Evolutionary conservation across 2,329 filamentous ascomycete genomes (phyloP).

Genomic region (Fusarium coffeatum): DNA sequence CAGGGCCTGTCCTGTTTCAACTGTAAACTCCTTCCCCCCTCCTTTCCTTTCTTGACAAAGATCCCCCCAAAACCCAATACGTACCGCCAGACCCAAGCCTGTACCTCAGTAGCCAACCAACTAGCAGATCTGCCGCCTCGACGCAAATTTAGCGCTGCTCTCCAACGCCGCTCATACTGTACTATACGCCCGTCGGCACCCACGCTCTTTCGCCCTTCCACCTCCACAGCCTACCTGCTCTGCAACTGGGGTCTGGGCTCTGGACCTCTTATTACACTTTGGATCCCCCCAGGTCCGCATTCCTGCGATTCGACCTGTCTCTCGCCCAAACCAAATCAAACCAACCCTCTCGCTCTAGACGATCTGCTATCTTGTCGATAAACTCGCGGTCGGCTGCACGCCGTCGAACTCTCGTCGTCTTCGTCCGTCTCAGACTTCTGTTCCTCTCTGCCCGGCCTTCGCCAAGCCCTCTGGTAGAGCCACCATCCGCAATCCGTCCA

Average conservation of each 20-base stretch:
- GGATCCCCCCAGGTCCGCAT: conserved; percentile 39
- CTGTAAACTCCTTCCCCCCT: conserved; percentile 35
- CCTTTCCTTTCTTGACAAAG: conserved; percentile 29
- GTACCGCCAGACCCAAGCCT: conserved; percentile 25
- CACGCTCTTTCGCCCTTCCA: conserved; percentile 29
- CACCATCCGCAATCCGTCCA: conserved; percentile 40
- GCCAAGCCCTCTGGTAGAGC: conserved; percentile 37
- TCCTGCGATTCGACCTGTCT: conserved; percentile 36
- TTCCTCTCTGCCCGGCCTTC: conserved; percentile 18
- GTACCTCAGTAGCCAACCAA: conserved; percentile 26
- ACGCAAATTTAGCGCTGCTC: conserved; percentile 40
- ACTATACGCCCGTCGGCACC: conserved; percentile 25
- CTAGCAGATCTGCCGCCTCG: conserved; percentile 39
- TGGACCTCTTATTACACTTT: conserved; percentile 45
- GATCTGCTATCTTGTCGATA: conserved; percentile 29
- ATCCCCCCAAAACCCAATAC: conserved; percentile 35
- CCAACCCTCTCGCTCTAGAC: conserved; percentile 21
- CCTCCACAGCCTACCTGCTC: conserved; percentile 33
- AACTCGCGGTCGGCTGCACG: conserved; percentile 38
- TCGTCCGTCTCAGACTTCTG: conserved; percentile 10
- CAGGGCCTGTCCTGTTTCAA: conserved; percentile 27
- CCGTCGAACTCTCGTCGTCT: conserved; percentile 42
- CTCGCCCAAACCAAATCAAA: conserved; percentile 25
- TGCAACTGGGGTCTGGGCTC: conserved; percentile 31
- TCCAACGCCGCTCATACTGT: conserved; percentile 28